phyloP scores from a whole-genome alignment of 2,329 filamentous ascomycete species.

The Cladophialophora chaetospira region DNA sequence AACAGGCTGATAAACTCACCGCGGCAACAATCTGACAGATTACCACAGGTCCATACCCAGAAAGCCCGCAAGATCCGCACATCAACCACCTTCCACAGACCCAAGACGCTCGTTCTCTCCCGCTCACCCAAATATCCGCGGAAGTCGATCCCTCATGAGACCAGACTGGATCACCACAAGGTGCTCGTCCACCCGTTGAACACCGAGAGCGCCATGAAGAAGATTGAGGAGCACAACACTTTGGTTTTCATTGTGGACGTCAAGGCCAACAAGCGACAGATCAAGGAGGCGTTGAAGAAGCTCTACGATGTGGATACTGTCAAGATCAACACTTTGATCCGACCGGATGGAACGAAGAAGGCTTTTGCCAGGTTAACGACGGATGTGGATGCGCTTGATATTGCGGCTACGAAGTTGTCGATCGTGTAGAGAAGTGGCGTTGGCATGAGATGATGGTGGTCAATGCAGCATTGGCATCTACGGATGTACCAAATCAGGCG shows the following conservation, averaged over 20 bases:
- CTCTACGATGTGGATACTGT: conserved; percentile 97
- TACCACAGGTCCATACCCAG: conserved; percentile 67
- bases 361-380: conserved; percentile 92
- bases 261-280: conserved; percentile 99
- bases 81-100: conserved; percentile 94
- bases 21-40: conserved; percentile 11
- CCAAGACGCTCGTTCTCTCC: conserved; percentile 92
- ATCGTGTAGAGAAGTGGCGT: conserved; percentile 70
- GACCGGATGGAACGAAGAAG: conserved; percentile 98
- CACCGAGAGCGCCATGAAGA: conserved; percentile 99
- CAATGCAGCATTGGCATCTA: background rate
- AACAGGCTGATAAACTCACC: conserved; percentile 17
- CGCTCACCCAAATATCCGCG: conserved; percentile 94
- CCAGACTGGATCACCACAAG: conserved; percentile 96
- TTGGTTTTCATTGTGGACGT: conserved; percentile 95
- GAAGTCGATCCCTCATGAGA: conserved; percentile 86
- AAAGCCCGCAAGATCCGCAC: conserved; percentile 92
- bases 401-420: conserved; percentile 97
- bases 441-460: background rate
- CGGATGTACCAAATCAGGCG: background rate
- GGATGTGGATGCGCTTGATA: conserved; percentile 97
- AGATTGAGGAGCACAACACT: conserved; percentile 99
- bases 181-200: conserved; percentile 97
- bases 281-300: conserved; percentile 98
- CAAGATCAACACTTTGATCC: conserved; percentile 99